Conservation (phyloP, 2,329 filamentous ascomycete genomes). For the Colletotrichum tanaceti region DNA sequence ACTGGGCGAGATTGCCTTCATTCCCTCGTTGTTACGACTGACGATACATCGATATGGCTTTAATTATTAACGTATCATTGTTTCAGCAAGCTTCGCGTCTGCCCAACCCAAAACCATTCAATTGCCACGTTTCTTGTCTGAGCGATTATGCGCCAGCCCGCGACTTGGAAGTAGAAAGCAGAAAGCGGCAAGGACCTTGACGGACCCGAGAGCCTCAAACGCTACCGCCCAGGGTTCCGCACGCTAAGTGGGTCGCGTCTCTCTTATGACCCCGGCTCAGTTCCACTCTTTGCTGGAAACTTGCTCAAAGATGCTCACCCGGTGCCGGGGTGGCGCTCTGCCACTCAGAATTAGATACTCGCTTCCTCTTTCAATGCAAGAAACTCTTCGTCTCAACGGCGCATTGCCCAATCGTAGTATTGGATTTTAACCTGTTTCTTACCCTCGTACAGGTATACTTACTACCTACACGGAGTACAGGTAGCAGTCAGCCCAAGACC, state of each 20-base stretch:
- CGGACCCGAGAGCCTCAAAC: conserved; percentile 23
- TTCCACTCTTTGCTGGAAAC: conserved; percentile 45
- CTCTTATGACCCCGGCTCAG: not conserved
- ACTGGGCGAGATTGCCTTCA: too few relatives aligned
- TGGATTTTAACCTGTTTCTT: not conserved
- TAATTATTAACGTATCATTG: not conserved
- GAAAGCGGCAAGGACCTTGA: conserved; percentile 7
- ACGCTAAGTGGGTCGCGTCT: not conserved
- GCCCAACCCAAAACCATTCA: not conserved
- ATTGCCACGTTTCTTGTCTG: not conserved
- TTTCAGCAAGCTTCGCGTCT: not conserved
- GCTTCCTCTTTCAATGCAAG: not conserved
- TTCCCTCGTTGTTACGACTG: not conserved
- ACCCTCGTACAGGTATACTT: too few relatives aligned
- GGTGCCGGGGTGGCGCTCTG: not conserved
- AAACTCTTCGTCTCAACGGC: too few relatives aligned
- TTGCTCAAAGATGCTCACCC: conserved; percentile 55
- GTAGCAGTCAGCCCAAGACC: too few relatives aligned
- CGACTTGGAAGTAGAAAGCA: not conserved
- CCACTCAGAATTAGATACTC: not conserved
- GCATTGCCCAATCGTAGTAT: conserved; percentile 1
- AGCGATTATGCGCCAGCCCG: not conserved
- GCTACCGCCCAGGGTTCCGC: conserved; percentile 8
- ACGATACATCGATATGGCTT: not conserved
- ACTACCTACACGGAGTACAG: not conserved